These are phyloP conservation scores for Penicillium sumatraense DNA, from an alignment of 2,329 filamentous ascomycete genomes.

Conservation along the genomic window DNA sequence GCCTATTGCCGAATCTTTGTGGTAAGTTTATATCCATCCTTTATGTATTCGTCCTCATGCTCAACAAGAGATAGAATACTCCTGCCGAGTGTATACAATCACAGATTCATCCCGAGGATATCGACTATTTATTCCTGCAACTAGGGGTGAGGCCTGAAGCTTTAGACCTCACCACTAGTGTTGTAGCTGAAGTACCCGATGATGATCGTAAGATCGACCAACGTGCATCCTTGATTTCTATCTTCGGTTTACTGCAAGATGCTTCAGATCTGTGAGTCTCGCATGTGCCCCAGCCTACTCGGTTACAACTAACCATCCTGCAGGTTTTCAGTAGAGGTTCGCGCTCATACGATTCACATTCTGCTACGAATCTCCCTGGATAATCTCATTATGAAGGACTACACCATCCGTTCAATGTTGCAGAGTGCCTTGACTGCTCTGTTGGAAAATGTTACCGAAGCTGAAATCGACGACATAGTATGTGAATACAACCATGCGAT, in stretches of 20 bases:
- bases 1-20: slow-evolving; percentile 64
- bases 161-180: slow-evolving; percentile 39
- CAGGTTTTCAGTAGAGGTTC: slow-evolving; percentile 40
- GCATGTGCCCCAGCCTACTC: background rate
- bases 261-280: slow-evolving; percentile 35
- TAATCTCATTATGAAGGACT: slow-evolving; percentile 34
- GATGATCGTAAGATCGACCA: slow-evolving; percentile 27
- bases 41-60: no score
- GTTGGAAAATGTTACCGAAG: slow-evolving; percentile 31
- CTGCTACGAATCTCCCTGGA: slow-evolving; percentile 45
- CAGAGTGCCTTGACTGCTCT: slow-evolving; percentile 39
- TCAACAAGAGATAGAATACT: slow-evolving; percentile 26
- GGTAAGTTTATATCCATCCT: slow-evolving; percentile 33
- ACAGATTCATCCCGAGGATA: slow-evolving; percentile 42
- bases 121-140: slow-evolving; percentile 60
- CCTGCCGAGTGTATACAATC: slow-evolving; percentile 34
- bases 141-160: slow-evolving; percentile 61
- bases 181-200: slow-evolving; percentile 31
- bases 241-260: slow-evolving; percentile 38
- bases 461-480: slow-evolving; percentile 29
- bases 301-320: slow-evolving; percentile 13
- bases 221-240: slow-evolving; percentile 39
- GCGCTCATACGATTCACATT: slow-evolving; percentile 36
- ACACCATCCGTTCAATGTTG: slow-evolving; percentile 34
- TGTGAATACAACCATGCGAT: slow-evolving; percentile 2